phyloP scores from a whole-genome alignment of 352 stramenopile species.

The Globisporangium radiosum region DNA sequence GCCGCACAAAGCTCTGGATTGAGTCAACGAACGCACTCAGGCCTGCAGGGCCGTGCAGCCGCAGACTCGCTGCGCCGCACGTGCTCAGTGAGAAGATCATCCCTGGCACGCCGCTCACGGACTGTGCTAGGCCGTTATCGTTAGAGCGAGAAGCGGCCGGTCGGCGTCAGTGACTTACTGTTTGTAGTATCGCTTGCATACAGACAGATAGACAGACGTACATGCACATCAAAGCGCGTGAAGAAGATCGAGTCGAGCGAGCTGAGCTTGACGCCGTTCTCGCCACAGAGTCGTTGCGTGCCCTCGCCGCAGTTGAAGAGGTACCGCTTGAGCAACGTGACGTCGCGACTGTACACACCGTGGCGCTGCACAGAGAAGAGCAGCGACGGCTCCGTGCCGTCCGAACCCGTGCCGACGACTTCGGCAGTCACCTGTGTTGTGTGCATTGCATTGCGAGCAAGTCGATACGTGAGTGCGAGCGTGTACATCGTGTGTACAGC shows the following conservation, averaged over 20 bases:
- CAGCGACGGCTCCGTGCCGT: slow-evolving; percentile 64
- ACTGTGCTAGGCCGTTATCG: slow-evolving; percentile 17
- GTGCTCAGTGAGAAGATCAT: slow-evolving; percentile 57
- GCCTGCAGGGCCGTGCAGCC: slow-evolving; percentile 39
- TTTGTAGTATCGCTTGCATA: too few relatives aligned
- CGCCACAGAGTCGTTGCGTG: slow-evolving; percentile 55
- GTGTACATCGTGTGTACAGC: background rate
- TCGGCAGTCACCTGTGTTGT: slow-evolving; percentile 36
- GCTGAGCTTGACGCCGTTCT: slow-evolving; percentile 65
- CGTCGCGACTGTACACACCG: slow-evolving; percentile 54
- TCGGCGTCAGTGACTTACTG: too few relatives aligned
- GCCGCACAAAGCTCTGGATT: slow-evolving; percentile 62
- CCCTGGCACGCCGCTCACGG: slow-evolving; percentile 57
- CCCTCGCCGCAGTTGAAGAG: slow-evolving; percentile 73
- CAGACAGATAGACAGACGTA: slow-evolving; percentile 10
- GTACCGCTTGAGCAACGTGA: slow-evolving; percentile 51
- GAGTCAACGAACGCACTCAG: slow-evolving; percentile 29
- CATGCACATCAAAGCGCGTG: slow-evolving; percentile 54
- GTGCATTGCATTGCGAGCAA: too few relatives aligned
- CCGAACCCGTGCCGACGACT: slow-evolving; percentile 51
- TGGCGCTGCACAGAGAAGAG: slow-evolving; percentile 62
- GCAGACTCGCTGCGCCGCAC: slow-evolving; percentile 36
- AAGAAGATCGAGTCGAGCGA: slow-evolving; percentile 64
- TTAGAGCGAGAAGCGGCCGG: too few relatives aligned
- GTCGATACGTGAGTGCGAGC: background rate